Conservation (phyloP, 306 rosid genomes). For the Citrullus amarus region DNA sequence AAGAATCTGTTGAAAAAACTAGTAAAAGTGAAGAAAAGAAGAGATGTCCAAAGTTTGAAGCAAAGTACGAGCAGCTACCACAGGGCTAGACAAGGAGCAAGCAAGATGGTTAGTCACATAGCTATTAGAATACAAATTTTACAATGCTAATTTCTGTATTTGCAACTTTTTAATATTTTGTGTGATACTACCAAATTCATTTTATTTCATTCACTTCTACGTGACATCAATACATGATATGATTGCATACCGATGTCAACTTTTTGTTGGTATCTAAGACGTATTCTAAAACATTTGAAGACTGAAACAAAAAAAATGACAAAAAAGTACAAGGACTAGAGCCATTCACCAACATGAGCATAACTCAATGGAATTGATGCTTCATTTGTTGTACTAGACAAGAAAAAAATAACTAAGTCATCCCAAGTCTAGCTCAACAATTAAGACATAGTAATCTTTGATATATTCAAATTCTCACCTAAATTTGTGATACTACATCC, state of each 20-base stretch:
- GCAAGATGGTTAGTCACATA: not conserved
- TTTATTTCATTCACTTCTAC: not conserved
- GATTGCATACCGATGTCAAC: not conserved
- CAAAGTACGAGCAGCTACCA: not conserved
- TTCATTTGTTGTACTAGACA: too few species aligned
- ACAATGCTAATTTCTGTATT: not conserved
- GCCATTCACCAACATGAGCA: too few species aligned
- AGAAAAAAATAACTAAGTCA: too few species aligned
- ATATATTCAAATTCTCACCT: not conserved
- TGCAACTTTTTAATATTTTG: not conserved
- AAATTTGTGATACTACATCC: not conserved
- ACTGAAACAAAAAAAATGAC: not conserved
- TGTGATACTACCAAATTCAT: not conserved
- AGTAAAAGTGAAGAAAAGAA: not conserved
- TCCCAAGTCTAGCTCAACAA: not conserved
- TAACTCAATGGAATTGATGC: too few species aligned
- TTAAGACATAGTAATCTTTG: not conserved
- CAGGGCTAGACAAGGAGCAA: not conserved
- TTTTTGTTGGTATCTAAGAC: not conserved
- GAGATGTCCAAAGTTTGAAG: conserved; percentile 5
- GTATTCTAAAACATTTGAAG: not conserved
- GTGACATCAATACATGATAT: not conserved
- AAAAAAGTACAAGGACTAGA: not conserved
- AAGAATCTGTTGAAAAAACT: not conserved
- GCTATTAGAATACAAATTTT: not conserved